Base-by-base conservation (phyloP, 169 alveolate species). In the Plasmodium reichenowi region DNA sequence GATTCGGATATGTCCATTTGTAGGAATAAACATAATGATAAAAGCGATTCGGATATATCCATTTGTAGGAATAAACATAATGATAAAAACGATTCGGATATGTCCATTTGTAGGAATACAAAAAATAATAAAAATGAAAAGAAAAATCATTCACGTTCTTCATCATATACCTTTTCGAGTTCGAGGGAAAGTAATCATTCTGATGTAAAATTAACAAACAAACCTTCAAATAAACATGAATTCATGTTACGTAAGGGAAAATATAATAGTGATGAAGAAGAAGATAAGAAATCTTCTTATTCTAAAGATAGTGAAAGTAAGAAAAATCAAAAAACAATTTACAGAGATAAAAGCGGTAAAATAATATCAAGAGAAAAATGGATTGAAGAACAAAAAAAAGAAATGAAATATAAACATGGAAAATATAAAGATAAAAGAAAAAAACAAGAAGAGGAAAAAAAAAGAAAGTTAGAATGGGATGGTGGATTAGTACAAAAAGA, bases 361-460 rank as follows among this genome's bases (percentile, higher is more conserved):
- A 83, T 83, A 20, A 83, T 83, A 48, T 67, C 91, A 26, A 83
- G 83, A 63, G 91, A 83, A 13, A 73, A 83, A 67, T 83, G 91
- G 91, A 58, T 83, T 50, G 20, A 59, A 8, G 54, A 13, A 64
- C 70, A 64, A 10, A 66, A 64, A 24, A 24, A 29, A 1, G 78
- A 78, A 29, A 78, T 64, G 71, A 7, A 62, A 24, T 5, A 17
- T 48, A 73, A 12, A 45, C 10, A 29, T 73, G 68, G 70, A 32
- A 73, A 26, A 56, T 5, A 20, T 24, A 60, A 17, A 50, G 54
- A 72, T 10, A 72, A 48, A 1, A 50, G 70, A 32, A 20, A 13
- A 74, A 29, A 32, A 26, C 17, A 17, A n/a, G 38, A 50, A 17
- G 70, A 26, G 7, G 72, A 9, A 54, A 47, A 60, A 9, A 29